Conservation (phyloP, 306 rosid genomes). For the Malus fusca region DNA sequence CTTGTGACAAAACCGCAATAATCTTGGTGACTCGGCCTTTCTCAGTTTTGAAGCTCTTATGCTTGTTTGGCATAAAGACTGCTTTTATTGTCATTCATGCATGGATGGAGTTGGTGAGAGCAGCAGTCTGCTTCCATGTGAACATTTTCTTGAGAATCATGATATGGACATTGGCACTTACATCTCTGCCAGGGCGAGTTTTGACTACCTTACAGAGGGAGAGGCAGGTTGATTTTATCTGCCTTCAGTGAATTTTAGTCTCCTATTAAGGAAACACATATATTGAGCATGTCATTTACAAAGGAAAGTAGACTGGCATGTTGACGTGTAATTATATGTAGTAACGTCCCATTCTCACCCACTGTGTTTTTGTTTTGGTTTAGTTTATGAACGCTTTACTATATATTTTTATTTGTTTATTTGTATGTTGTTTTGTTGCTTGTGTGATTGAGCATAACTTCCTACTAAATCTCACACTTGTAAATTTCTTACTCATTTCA, state of each 20-base stretch:
- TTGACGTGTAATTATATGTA: not conserved
- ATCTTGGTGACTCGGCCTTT: constrained; percentile 43
- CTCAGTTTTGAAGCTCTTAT: constrained; percentile 29
- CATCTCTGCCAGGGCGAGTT: constrained; percentile 54
- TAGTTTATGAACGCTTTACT: not conserved
- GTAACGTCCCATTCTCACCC: too few species aligned
- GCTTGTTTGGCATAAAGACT: constrained; percentile 43
- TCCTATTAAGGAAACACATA: not conserved
- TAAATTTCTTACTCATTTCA: not conserved
- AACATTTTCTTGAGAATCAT: constrained; percentile 36
- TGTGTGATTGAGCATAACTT: not conserved
- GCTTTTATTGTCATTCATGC: constrained; percentile 29
- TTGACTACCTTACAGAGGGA: constrained; percentile 46
- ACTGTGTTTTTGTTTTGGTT: not conserved
- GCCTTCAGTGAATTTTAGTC: not conserved
- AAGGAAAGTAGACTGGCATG: not conserved
- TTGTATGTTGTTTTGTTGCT: not conserved
- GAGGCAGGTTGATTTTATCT: constrained; percentile 45
- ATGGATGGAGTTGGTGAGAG: constrained; percentile 50
- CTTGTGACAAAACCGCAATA: constrained; percentile 22
- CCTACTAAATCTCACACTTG: not conserved
- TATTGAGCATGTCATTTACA: not conserved
- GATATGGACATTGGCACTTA: constrained; percentile 45
- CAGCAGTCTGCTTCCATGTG: constrained; percentile 34
- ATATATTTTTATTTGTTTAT: not conserved